Conservation (phyloP, 208 protist genomes). For the Polymyxa betae region DNA sequence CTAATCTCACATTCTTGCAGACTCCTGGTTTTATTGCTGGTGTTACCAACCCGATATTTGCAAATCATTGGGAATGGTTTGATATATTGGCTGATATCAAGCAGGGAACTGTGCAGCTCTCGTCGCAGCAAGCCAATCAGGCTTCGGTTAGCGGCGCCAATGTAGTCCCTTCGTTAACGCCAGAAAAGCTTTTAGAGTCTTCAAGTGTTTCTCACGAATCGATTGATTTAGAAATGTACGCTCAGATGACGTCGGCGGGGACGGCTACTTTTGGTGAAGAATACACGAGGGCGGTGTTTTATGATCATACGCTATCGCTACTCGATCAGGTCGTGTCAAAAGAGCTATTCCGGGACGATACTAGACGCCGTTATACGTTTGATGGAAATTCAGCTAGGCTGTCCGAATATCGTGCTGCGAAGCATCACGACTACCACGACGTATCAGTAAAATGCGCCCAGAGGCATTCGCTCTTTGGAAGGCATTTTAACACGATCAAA, state of each 20-base stretch:
- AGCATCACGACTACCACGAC: neutral
- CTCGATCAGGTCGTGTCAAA: conserved; percentile 10
- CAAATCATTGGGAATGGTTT: conserved; percentile 67
- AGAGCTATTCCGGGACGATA: conserved; percentile 46
- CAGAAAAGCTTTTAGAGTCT: neutral
- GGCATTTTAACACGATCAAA: neutral
- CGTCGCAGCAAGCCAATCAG: neutral
- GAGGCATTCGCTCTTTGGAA: conserved; percentile 20
- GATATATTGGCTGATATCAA: conserved; percentile 64
- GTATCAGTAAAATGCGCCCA: neutral
- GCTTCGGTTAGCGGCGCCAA: neutral
- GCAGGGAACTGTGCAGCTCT: conserved; percentile 54
- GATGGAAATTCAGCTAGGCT: neutral
- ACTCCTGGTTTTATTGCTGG: conserved; percentile 71
- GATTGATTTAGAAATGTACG: conserved; percentile 14
- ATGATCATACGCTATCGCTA: conserved; percentile 35
- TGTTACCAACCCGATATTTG: conserved; percentile 73
- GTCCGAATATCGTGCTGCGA: neutral
- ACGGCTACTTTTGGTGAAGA: neutral
- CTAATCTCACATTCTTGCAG: conserved; percentile 66
- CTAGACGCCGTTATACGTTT: neutral
- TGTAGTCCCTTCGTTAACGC: neutral
- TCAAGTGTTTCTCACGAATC: neutral
- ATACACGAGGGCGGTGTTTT: conserved; percentile 16
- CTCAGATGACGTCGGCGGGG: conserved; percentile 20